Evolutionary conservation across 352 stramenopile genomes (phyloP), one percentile per base, ranked within the genome.

Genomic region (Pythium folliculosum): DNA sequence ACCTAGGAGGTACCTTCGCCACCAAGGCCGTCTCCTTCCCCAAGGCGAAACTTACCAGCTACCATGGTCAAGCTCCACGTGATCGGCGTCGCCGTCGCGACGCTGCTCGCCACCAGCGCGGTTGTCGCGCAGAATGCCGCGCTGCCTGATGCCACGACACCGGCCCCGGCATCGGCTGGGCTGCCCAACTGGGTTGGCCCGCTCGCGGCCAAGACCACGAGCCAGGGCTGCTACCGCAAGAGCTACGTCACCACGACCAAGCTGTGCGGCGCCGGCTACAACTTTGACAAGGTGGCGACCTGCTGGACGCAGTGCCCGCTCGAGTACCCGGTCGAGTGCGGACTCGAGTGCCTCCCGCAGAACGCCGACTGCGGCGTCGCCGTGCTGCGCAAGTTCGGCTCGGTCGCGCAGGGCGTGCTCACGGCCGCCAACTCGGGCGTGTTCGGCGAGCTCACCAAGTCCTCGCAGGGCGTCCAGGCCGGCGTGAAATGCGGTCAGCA

Each of bases 221-320:
- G 70, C 47, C 67, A 47, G 40, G 69, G 63, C 2, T 75, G 69
- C 64, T 75, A 75, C 60, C 69, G 69, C 21, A 72, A 72, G 56
- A 77, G 69, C 12, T 68, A 82, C 48, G 62, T 80, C 19, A 75
- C 77, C 55, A 59, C 72, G 40, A 66, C 32, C 16, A 66, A 70
- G 51, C 44, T 70, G 60, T 86, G 78, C 44, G 71, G 76, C 2
- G 43, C 50, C 1, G 80, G 80, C 37, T 88, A 81, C 66, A 73
- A 82, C 43, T 82, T 76, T 21, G 76, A 86, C 38, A 69, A 75
- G 1, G 75, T 80, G 52, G 73, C 78, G 9, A 86, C 80, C 6
- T 89, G 78, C 57, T 89, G 80, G 80, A 75, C 81, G 0, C 66
- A 87, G 60, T 89, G 81, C 25, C 81, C 81, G 0, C 45, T 86